Evolutionary conservation across 1,284 basidiomycete species (phyloP), one percentile per base, ranked within the genome.

Genomic region (Ustilago lituana): DNA sequence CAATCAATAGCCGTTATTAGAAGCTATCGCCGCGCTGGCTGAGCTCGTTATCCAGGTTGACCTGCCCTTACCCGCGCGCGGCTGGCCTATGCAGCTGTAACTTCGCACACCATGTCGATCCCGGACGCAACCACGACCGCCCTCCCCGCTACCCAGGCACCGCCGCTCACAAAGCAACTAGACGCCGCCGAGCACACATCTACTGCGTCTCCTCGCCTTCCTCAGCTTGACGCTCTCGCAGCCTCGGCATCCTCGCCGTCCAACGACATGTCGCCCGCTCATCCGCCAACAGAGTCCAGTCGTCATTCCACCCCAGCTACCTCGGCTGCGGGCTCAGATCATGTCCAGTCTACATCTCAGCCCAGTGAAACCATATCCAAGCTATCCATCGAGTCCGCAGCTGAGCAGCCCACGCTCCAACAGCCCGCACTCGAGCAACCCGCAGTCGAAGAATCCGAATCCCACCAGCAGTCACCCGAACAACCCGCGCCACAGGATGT

Each of bases 301-400:
- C 58, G 63, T 19, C 68, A 71, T 20, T 64, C 68, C 15, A 71
- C 68, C 1, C 68, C 68, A 15, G 68, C 68, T 10, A 71, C 68
- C 17, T 71, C 68, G 14, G 49, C 68, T 20, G 68, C 43, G 20
- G 63, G 41, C 9, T 66, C 63, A 12, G 67, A 70, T 5, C 52
- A 56, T 41, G 36, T 51, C 11, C 58, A 54, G n/a, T 35, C 54
- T 31, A 23, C 43, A 14, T 12, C 31, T 10, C 27, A 40, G 12
- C 5, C 33, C 8, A 19, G n/a, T n/a, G n/a, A n/a, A n/a, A n/a
- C n/a, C n/a, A n/a, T n/a, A 33, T 20, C 24, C n/a, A 35, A 62
- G 8, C 26, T 22, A 6, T 14, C 23, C 50, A n/a, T 19, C 55
- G 1, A 54, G 43, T 8, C 15, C n/a, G n/a, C n/a, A n/a, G n/a